Conservation (phyloP, 1,284 basidiomycete genomes). For the Cystobasidium pallidum region DNA sequence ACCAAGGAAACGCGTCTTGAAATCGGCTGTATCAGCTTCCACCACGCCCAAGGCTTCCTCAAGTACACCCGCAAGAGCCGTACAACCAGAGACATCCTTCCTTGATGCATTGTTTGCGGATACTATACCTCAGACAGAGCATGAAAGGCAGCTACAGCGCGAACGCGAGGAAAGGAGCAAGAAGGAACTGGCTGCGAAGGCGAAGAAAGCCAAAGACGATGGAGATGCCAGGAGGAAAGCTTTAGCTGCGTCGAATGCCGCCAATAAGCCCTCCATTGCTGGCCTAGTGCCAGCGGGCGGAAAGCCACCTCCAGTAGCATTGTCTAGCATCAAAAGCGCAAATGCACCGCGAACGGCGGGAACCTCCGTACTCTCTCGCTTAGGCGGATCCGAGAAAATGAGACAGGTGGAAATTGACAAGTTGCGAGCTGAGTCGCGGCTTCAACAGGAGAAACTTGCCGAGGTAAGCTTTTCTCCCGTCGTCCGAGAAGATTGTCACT, state of each 20-base stretch:
- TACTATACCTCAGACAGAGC: constrained; percentile 41
- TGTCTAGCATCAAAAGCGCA: constrained; percentile 18
- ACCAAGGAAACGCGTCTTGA: neutral
- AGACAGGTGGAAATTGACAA: constrained; percentile 24
- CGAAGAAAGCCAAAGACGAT: constrained; percentile 28
- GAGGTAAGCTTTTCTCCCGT: neutral
- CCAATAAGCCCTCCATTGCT: constrained; percentile 2
- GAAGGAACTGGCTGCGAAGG: constrained; percentile 15
- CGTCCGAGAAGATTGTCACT: neutral
- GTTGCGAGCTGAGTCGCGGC: constrained; percentile 9
- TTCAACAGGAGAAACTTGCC: constrained; percentile 32
- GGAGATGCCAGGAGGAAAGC: constrained; percentile 30
- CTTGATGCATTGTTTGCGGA: constrained; percentile 35
- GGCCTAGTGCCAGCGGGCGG: neutral
- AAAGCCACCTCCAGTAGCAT: constrained; percentile 12
- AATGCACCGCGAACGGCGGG: neutral
- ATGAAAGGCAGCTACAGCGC: constrained; percentile 24
- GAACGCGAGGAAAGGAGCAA: constrained; percentile 32
- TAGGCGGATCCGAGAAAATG: constrained; percentile 26
- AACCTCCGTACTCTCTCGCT: constrained; percentile 10
- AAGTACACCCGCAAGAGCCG: neutral
- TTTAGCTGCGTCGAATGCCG: neutral
- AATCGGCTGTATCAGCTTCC: neutral
- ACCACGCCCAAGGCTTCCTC: constrained; percentile 12
- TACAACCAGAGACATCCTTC: constrained; percentile 24